Conservation (phyloP, 257 asterid genomes). For the Lithospermum erythrorhizon region DNA sequence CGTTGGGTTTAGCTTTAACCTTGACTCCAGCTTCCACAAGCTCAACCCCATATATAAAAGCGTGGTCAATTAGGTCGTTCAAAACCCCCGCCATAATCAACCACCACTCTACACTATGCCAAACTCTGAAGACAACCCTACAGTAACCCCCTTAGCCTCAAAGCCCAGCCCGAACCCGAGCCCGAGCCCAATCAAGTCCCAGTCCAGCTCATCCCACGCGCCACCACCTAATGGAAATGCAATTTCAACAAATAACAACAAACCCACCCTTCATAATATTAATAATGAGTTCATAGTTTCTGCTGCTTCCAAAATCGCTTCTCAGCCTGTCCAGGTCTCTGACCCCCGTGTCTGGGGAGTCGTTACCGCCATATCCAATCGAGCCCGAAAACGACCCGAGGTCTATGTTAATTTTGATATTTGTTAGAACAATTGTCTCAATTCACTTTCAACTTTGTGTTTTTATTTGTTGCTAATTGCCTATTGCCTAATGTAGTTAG, state of each 20-base stretch:
- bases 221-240: slow-evolving; percentile 6
- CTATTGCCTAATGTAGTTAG: too few relatives aligned
- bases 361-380: slow-evolving; percentile 87
- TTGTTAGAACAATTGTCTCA: too few relatives aligned
- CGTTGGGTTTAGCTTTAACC: too few relatives aligned
- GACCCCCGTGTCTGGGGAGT: slow-evolving; percentile 95
- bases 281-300: slow-evolving; percentile 45
- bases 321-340: slow-evolving; percentile 70
- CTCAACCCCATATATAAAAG: too few relatives aligned
- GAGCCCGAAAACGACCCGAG: slow-evolving; percentile 85
- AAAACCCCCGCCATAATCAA: not conserved
- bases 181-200: slow-evolving; percentile 10
- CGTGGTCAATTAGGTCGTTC: not conserved
- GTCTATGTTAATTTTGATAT: slow-evolving; percentile 9
- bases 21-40: too few relatives aligned
- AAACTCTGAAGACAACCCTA: slow-evolving; percentile 9
- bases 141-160: slow-evolving; percentile 14
- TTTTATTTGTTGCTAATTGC: too few relatives aligned
- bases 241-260: slow-evolving; percentile 21
- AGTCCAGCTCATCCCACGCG: slow-evolving; percentile 10
- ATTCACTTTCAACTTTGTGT: too few relatives aligned
- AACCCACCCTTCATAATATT: slow-evolving; percentile 10
- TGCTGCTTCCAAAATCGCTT: slow-evolving; percentile 60
- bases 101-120: not conserved
- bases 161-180: slow-evolving; percentile 22